Percentiles rank a stretch among this genome's conserved stretches.
Conservation (phyloP, 1,139 yeast species). For the Saccharomyces hybrid region DNA sequence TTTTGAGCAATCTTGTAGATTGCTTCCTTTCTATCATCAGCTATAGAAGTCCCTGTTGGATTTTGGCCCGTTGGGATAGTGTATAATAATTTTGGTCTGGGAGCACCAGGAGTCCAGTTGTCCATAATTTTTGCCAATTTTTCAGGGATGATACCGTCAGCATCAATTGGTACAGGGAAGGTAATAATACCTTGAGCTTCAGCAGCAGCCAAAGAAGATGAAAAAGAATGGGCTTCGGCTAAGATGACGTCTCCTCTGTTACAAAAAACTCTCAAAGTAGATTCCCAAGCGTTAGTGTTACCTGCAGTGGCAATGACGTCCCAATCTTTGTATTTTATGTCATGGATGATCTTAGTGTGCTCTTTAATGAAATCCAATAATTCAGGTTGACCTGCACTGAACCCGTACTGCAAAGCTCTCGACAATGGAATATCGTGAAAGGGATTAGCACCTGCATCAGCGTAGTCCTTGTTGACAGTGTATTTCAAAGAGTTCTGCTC, state of each 20-base stretch:
- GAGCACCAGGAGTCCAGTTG: constrained; percentile 58
- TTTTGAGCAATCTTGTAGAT: constrained; percentile 69
- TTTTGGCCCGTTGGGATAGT: constrained; percentile 91
- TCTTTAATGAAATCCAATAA: constrained; percentile 59
- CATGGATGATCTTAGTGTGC: constrained; percentile 66
- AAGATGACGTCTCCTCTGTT: constrained; percentile 71
- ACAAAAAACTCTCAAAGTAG: constrained; percentile 71
- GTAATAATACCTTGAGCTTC: constrained; percentile 61
- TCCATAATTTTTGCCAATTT: constrained; percentile 54
- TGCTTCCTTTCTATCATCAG: constrained; percentile 58
- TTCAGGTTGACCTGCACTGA: constrained; percentile 71
- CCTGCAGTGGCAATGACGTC: constrained; percentile 58
- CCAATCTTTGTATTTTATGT: constrained; percentile 61
- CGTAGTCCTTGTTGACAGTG: constrained; percentile 31
- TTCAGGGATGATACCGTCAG: constrained; percentile 70
- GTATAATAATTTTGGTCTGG: constrained; percentile 74
- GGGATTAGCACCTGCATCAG: constrained; percentile 32
- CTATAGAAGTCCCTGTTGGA: constrained; percentile 84
- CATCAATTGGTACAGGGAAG: constrained; percentile 73
- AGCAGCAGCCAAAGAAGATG: constrained; percentile 79
- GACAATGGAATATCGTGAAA: constrained; percentile 63
- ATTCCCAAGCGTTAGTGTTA: constrained; percentile 85
- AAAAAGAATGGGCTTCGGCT: constrained; percentile 75
- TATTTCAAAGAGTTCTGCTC: constrained; percentile 38
- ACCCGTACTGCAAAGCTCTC: constrained; percentile 86